Evolutionary conservation across 2,329 filamentous ascomycete species (phyloP).

Genomic region (Xylaria sp.): DNA sequence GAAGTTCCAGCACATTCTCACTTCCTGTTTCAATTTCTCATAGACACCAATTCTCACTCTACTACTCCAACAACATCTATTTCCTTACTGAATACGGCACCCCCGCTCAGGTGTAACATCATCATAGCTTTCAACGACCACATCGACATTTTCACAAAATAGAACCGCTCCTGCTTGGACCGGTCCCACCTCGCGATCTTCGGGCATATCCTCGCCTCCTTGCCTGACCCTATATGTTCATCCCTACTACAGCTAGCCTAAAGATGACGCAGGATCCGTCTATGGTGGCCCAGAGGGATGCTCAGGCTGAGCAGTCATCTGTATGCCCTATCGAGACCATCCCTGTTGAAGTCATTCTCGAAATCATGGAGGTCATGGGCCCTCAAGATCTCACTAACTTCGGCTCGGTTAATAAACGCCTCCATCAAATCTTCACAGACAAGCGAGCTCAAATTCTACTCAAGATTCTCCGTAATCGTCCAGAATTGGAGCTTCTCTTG

Average conservation of each 20-base stretch:
- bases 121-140: not conserved
- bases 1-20: not conserved
- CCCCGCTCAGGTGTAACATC: not conserved
- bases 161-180: not conserved
- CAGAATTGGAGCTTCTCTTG: slow-evolving; percentile 59
- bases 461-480: slow-evolving; percentile 54
- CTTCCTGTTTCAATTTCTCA: not conserved
- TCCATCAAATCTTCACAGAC: slow-evolving; percentile 55
- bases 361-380: slow-evolving; percentile 60
- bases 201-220: not conserved
- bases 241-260: not conserved
- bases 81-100: not conserved
- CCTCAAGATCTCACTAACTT: slow-evolving; percentile 55
- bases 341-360: slow-evolving; percentile 61
- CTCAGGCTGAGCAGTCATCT: slow-evolving; percentile 22
- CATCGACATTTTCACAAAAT: not conserved
- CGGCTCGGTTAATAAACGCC: slow-evolving; percentile 52
- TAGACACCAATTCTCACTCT: not conserved
- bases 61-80: not conserved
- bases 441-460: slow-evolving; percentile 58
- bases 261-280: slow-evolving; percentile 18
- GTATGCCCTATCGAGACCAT: slow-evolving; percentile 37
- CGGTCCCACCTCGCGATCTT: not conserved
- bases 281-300: not conserved
- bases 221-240: not conserved